Evolutionary conservation across 1,284 basidiomycete species (phyloP), one percentile per base, ranked within the genome.

Genomic region (Fomitiporia mediterranea): DNA sequence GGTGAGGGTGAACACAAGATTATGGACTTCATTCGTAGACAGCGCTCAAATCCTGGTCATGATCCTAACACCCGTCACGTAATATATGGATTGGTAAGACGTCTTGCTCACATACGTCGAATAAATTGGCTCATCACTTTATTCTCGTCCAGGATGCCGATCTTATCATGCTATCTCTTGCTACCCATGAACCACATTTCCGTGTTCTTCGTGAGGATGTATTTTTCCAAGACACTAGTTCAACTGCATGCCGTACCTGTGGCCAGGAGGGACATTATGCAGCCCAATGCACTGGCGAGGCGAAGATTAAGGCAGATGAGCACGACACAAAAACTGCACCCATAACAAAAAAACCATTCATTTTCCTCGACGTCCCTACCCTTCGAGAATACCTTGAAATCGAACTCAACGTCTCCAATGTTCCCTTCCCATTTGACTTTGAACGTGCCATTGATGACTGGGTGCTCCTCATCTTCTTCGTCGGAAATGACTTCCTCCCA

Each of bases 1-100:
- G 96, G 96, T 62, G 97, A 99, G 73, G 97, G 97, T 68, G 97
- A 99, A 71, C 97, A 99, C 75, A 99, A 99, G 77, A 98, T 99
- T 64, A 98, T 99, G 93, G 97, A 99, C 68, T 98, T 85, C 70
- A 97, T 99, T 62, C 81, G 97, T 58, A 81, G 95, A 48, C 94
- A 98, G 67, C 82, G 97, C 49, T 79, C 81, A 47, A 91, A 97
- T 67, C 81, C 84, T 32, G 87, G 86, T 9, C 89, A 98, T 74
- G 89, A 99, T 70, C 88, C 97, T 28, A 99, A 99, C 68, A 98
- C 94, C 2, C 80, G 81, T 43, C 97, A 99, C 70, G 95, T 98
- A 61, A 98, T 99, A 63, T 99, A 99, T 74, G 97, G 97, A 63
- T 76, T 99, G 67, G 91, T 93, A 66, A 60, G 84, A 71, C 21